Evolutionary conservation across 2,329 filamentous ascomycete species (phyloP), one percentile per base, ranked within the genome.

Genomic region (Aspergillus thermomutatus): DNA sequence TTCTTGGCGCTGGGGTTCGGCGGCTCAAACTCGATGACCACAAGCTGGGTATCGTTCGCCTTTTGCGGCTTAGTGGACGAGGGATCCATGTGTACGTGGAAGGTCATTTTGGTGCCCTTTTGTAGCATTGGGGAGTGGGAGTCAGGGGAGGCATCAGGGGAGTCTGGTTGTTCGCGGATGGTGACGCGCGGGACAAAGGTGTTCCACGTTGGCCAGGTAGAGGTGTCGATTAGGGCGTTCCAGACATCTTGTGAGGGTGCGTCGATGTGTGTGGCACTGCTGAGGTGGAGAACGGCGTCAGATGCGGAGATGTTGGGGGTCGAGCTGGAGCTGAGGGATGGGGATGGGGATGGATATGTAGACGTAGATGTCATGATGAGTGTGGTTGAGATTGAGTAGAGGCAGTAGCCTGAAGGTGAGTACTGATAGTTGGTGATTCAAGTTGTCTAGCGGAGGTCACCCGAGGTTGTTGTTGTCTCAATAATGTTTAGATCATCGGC

Each of bases 121-220:
- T 75, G 72, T 5, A 77, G 66, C 21, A 65, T 50, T 10, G 67
- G 64, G 0, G 69, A 69, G 50, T 64, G 61, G 0, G 58, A 14
- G 9, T 60, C 57, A 28, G 52, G 37, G 23, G 64, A 60, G 37
- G 47, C 37, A 27, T 27, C 47, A 25, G 57, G 21, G 43, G 64
- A 45, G 9, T 23, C 37, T 55, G 77, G 71, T 28, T 80, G 78
- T 40, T 72, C 69, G 47, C 71, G 75, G 61, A 82, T 76, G n/a
- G 72, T 74, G 4, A 79, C 77, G 25, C 70, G 68, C 2, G 77
- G 74, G 5, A 78, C 69, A 63, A 80, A 81, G 6, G 69, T 69
- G 60, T 80, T 81, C 79, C 79, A 82, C 49, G 72, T 63, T 23
- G 73, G 70, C 74, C 75, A 81, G 51, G 73, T 76, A 23, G 76